Base-by-base conservation (phyloP, 2,329 filamentous ascomycete species). In the Aspergillus spinulosporus region DNA sequence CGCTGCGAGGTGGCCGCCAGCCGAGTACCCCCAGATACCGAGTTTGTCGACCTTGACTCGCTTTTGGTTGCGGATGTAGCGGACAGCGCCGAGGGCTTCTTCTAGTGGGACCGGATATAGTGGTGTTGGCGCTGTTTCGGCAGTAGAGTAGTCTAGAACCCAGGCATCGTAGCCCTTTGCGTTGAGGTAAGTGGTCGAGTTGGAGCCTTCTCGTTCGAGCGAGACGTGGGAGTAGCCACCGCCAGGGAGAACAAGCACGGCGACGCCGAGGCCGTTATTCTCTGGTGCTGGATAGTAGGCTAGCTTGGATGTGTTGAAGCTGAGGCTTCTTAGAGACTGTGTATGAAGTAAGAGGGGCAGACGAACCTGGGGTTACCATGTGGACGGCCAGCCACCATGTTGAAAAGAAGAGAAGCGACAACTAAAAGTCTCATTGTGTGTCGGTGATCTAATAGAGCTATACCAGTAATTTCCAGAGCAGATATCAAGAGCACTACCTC, bases 21-120 rank as follows among this genome's bases (percentile, higher is more conserved):
- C 50, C 0, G 50, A 52, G 42, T 52, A 52, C 2, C 50, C 50
- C 50, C 50, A 52, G 31, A 52, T 52, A 1, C 50, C 50, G 31
- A 52, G 32, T 31, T 52, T 52, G 11, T 36, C 28, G 40, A 45
- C 21, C 9, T 46, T 21, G 21, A 21, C 21, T 21, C 21, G 0
- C 0, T 15, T 9, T 32, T 36, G 50, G 2, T 3, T 4, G 15
- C 42, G 40, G 32, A 52, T 52, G 42, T 39, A 39, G 2, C 11
- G 31, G 11, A 37, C 42, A 2, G 50, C 50, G 14, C 14, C 32
- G 6, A 52, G 40, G 32, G 50, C 42, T 21, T 52, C 50, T 5
- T 52, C 43, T 3, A 14, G 11, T 0, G 50, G 50, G 0, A 46
- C 50, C n/a, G 50, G 50, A 12, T 52, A 52, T 5, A 52, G 42